Evolutionary conservation across 2,329 filamentous ascomycete species (phyloP).

Genomic region (Bipolaris victoriae): DNA sequence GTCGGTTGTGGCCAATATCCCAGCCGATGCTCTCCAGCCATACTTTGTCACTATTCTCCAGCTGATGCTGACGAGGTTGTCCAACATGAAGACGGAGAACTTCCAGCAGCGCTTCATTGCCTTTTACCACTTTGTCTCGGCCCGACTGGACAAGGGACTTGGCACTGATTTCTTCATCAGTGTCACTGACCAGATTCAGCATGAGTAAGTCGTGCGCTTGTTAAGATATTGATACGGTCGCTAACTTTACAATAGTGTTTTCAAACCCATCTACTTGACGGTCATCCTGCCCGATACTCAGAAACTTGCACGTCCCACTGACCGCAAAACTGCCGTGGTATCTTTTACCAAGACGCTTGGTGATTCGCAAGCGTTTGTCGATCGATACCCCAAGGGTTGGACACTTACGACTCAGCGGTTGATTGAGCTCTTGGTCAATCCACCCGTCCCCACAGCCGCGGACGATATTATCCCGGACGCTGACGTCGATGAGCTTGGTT

Average conservation of each 20-base stretch:
- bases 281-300: conserved; percentile 90
- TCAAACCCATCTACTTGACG: conserved; percentile 81
- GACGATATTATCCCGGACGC: conserved; percentile 82
- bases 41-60: conserved; percentile 83
- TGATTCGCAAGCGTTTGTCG: conserved; percentile 82
- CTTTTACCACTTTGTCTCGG: conserved; percentile 92
- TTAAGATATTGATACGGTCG: neutral
- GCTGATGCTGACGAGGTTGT: conserved; percentile 76
- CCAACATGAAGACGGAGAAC: conserved; percentile 78
- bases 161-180: conserved; percentile 91
- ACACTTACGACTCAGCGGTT: conserved; percentile 86
- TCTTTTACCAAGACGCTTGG: conserved; percentile 92
- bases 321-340: conserved; percentile 91
- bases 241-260: conserved; percentile 62
- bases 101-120: conserved; percentile 87
- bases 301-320: conserved; percentile 82
- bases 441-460: conserved; percentile 71
- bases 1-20: conserved; percentile 73
- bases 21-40: conserved; percentile 73
- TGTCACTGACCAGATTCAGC: conserved; percentile 81
- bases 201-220: conserved; percentile 54
- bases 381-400: conserved; percentile 77
- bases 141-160: conserved; percentile 77
- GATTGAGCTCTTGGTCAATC: conserved; percentile 86
- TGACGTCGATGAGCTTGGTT: conserved; percentile 92